Evolutionary conservation across 306 rosid genomes (phyloP), one percentile per base, ranked within the genome.

Genomic region (Cercis canadensis): DNA sequence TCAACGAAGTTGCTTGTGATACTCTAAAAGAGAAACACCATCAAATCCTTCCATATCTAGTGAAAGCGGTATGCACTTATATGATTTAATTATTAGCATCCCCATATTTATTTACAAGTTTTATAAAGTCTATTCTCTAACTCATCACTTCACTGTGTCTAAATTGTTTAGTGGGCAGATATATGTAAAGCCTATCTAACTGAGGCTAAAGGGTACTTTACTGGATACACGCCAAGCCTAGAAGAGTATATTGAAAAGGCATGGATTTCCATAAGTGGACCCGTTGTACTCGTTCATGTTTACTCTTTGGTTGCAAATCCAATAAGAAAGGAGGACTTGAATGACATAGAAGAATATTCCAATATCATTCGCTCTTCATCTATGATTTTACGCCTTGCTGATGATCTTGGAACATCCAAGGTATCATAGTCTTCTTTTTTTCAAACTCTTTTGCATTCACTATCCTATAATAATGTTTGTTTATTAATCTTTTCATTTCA

Each of bases 181-280:
- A 15, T 52, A 12, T 81, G 82, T 31, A 72, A 50, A 72, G 0
- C 79, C 33, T 46, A 24, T 10, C 32, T 71, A 18, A 2, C 2
- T 17, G 79, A 81, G 31, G 81, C 85, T 4, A 67, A 47, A 40
- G 76, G 85, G 85, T 72, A 66, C 3, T 5, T 64, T 14, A 67
- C 4, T 7, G 69, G 58, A 18, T 62, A 76, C 2, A 67, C 17
- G 4, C 82, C 80, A 32, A 77, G 55, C 15, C 29, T 81, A 2
- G 3, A 73, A 47, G 74, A 76, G 29, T 81, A 77, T 16, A n/a
- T 67, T 10, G 73, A 81, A 8, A 77, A 81, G 56, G 73, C 73
- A 6, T 72, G 76, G 82, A 10, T 72, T 11, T 58, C 64, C 4
- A 11, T n/a, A 6, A 17, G 63, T 5, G 32, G 1, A 39, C 16